phyloP scores from a whole-genome alignment of 2,329 filamentous ascomycete species.

The Sclerotinia sclerotiorum region DNA sequence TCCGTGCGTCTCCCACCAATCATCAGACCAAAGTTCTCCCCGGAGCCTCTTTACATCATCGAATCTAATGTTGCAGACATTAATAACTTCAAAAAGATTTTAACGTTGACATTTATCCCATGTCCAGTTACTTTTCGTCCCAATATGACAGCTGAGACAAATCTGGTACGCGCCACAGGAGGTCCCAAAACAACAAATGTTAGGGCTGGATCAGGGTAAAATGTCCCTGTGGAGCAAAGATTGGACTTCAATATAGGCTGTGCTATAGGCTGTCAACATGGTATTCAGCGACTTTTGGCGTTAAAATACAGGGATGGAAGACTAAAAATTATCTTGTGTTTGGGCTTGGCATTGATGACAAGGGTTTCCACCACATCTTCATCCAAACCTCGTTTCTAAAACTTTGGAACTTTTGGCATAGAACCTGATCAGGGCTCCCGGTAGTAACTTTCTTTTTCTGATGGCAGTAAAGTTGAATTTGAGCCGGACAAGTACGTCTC shows the following conservation, averaged over 20 bases:
- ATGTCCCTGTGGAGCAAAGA: not conserved
- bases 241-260: not conserved
- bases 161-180: constrained; percentile 30
- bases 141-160: constrained; percentile 35
- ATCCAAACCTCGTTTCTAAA: constrained; percentile 18
- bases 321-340: not conserved
- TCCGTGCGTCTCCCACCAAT: too few species aligned
- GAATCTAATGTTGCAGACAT: constrained; percentile 9
- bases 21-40: not conserved
- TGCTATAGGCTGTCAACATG: not conserved
- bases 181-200: constrained; percentile 18
- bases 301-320: not conserved
- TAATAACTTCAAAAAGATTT: not conserved
- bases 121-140: constrained; percentile 9
- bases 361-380: constrained; percentile 20
- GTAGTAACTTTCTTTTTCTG: constrained; percentile 17
- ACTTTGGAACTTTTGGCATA: not conserved
- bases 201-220: constrained; percentile 11
- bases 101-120: not conserved
- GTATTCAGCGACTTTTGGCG: not conserved
- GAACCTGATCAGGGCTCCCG: not conserved
- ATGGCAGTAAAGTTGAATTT: constrained; percentile 10
- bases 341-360: constrained; percentile 3
- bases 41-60: not conserved
- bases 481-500: constrained; percentile 36